These are phyloP conservation scores for Incumbomyces lentus DNA, from an alignment of 2,329 filamentous ascomycete genomes.

Conservation along the genomic window DNA sequence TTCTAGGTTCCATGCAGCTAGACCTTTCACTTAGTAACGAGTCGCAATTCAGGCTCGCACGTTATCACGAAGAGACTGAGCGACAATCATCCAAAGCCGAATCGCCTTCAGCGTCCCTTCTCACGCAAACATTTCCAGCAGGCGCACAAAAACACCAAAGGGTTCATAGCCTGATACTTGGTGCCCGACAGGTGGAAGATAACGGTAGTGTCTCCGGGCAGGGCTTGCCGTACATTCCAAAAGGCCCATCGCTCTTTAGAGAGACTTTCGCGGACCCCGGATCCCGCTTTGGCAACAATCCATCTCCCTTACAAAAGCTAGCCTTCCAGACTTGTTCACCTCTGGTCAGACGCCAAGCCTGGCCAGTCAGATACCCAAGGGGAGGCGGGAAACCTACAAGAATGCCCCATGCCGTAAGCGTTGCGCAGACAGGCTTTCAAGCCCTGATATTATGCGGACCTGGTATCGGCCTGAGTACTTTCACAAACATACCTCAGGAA, in stretches of 20 bases:
- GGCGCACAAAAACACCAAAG: background rate
- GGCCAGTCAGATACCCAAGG: background rate
- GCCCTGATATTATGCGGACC: constrained; percentile 40
- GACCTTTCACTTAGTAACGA: background rate
- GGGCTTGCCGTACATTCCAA: constrained; percentile 1
- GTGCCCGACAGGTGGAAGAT: constrained; percentile 4
- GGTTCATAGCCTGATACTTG: constrained; percentile 3
- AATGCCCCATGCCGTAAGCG: constrained; percentile 22
- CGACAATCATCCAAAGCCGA: background rate
- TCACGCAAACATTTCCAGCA: background rate
- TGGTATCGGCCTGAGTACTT: constrained; percentile 39
- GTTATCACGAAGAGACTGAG: constrained; percentile 4
- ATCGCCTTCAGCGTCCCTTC: background rate
- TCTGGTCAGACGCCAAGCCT: background rate
- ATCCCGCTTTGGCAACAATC: background rate
- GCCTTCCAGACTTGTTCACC: constrained; percentile 11
- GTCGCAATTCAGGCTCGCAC: constrained; percentile 6
- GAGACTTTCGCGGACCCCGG: background rate
- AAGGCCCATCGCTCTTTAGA: constrained; percentile 5
- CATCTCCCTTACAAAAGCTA: constrained; percentile 19
- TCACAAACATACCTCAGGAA: constrained; percentile 40
- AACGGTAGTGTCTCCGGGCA: constrained; percentile 3
- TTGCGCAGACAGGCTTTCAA: constrained; percentile 34
- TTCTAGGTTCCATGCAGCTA: constrained; percentile 2
- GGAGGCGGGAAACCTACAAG: background rate